A percentile compares a stretch with the other conserved stretches of the same genome.
Evolutionary conservation across 2,329 filamentous ascomycete genomes (phyloP).

Genomic region (Tolypocladium album): DNA sequence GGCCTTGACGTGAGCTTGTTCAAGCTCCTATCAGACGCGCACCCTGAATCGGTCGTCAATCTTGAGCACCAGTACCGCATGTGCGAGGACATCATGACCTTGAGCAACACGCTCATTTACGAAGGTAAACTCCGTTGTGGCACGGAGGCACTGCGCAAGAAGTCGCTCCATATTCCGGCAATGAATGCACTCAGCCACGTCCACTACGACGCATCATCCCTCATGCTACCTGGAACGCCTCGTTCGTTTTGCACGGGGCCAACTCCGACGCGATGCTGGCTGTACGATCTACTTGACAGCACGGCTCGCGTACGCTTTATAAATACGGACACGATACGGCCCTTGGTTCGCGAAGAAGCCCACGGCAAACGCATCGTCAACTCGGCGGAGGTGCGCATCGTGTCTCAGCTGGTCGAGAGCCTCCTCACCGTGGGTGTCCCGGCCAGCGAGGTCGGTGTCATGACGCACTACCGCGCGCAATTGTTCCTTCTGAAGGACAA

Average conservation of each 20-base stretch:
- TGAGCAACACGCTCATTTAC: constrained; percentile 92
- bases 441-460: constrained; percentile 73
- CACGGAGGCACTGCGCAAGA: constrained; percentile 60
- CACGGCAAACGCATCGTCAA: constrained; percentile 85
- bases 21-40: constrained; percentile 80
- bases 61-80: constrained; percentile 96
- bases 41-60: constrained; percentile 80
- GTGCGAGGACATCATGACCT: constrained; percentile 92
- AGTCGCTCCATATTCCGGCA: constrained; percentile 57
- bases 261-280: constrained; percentile 55
- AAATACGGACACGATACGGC: constrained; percentile 70
- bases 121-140: constrained; percentile 84
- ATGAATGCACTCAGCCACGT: constrained; percentile 48
- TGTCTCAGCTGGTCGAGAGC: constrained; percentile 69
- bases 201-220: constrained; percentile 43
- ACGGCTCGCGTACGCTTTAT: constrained; percentile 71
- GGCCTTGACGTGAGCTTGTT: constrained; percentile 90
- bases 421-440: constrained; percentile 68
- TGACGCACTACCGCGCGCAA: constrained; percentile 94
- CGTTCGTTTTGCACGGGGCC: constrained; percentile 45
- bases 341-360: constrained; percentile 56
- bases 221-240: constrained; percentile 28
- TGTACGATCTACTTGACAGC: constrained; percentile 60
- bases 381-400: constrained; percentile 65
- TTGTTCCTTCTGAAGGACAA: constrained; percentile 70